Conservation (phyloP, 768 basidiomycete genomes). For the Tricholoma matsutake region DNA sequence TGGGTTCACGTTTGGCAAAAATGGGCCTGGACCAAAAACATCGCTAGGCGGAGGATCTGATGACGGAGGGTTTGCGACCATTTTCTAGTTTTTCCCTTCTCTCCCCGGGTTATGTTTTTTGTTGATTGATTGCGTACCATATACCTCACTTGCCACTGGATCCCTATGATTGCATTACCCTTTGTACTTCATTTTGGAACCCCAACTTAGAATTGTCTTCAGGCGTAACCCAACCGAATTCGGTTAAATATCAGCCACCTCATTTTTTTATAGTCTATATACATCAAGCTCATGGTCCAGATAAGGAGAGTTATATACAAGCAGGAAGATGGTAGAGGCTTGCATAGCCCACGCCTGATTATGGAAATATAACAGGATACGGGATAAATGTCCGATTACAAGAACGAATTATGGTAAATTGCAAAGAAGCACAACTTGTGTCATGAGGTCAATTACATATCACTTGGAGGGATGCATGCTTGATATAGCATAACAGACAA, state of each 20-base stretch:
- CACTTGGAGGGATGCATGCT: slow-evolving; percentile 1
- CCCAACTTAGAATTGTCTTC: neutral
- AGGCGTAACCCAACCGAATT: neutral
- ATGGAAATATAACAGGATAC: neutral
- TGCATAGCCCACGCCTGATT: neutral
- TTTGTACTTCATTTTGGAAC: neutral
- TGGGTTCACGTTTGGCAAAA: slow-evolving; percentile 89
- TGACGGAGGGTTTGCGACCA: slow-evolving; percentile 55
- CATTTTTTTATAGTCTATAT: too few species aligned
- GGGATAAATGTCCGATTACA: slow-evolving; percentile 5
- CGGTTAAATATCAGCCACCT: neutral
- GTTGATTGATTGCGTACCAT: neutral
- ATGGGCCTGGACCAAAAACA: slow-evolving; percentile 61
- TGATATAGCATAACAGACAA: neutral
- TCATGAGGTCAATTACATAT: neutral
- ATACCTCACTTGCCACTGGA: neutral
- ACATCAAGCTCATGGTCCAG: neutral
- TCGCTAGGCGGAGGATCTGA: slow-evolving; percentile 37
- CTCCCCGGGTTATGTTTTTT: neutral
- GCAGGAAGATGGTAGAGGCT: neutral
- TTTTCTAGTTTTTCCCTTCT: slow-evolving; percentile 39
- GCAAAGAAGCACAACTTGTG: neutral
- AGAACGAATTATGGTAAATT: slow-evolving; percentile 8
- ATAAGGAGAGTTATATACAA: neutral
- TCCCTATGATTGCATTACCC: neutral